Conservation (phyloP, 306 rosid species). For the Rosa multiflora region DNA sequence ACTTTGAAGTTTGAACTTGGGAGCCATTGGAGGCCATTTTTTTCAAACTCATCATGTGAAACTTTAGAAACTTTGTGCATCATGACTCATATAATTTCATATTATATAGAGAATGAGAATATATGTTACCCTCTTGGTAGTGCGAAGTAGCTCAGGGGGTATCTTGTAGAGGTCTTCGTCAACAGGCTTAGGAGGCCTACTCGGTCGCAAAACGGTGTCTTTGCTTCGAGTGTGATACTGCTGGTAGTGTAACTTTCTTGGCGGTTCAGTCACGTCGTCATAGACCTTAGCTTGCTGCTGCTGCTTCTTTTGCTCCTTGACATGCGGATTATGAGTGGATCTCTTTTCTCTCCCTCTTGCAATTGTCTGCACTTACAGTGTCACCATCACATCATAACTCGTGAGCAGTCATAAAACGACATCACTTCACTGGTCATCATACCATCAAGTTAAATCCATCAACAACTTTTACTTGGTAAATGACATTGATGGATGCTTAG, state of each 20-base stretch:
- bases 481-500: not conserved
- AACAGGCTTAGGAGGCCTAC: slow-evolving; percentile 57
- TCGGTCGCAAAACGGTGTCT: slow-evolving; percentile 34
- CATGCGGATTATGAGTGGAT: slow-evolving; percentile 24
- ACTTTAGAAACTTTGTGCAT: not conserved
- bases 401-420: slow-evolving; percentile 1
- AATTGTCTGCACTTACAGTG: slow-evolving; percentile 23
- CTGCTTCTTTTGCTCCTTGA: slow-evolving; percentile 40
- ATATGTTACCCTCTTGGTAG: slow-evolving; percentile 50
- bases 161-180: slow-evolving; percentile 95
- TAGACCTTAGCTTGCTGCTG: slow-evolving; percentile 40
- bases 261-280: slow-evolving; percentile 56
- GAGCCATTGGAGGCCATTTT: not conserved
- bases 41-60: not conserved
- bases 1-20: not conserved
- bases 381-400: not conserved
- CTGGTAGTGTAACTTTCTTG: slow-evolving; percentile 26
- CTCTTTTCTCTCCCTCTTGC: slow-evolving; percentile 46
- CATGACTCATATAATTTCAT: not conserved
- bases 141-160: slow-evolving; percentile 74
- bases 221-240: not conserved
- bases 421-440: not conserved
- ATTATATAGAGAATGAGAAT: not conserved
- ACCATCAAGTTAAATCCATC: not conserved
- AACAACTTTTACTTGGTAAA: not conserved